These are phyloP conservation scores for Metschnikowia borealis DNA, from an alignment of 805 yeast species.

Conservation along the genomic window DNA sequence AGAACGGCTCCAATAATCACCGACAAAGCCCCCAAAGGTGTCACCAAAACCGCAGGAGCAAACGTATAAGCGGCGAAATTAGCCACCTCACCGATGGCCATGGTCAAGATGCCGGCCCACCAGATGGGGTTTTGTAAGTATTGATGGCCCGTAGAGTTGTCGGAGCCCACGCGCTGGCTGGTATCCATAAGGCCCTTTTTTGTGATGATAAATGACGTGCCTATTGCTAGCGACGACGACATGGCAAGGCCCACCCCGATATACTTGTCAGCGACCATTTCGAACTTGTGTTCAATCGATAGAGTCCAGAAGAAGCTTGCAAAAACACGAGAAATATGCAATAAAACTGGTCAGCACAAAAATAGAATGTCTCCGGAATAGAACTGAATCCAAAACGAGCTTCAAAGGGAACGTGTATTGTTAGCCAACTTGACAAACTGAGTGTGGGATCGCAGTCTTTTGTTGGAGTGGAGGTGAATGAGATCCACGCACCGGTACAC, in stretches of 20 bases:
- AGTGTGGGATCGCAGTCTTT: neutral
- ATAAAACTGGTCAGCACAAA: too few relatives aligned
- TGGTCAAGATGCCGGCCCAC: conserved; percentile 89
- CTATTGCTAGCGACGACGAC: conserved; percentile 83
- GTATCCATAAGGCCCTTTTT: conserved; percentile 80
- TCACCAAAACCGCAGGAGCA: conserved; percentile 90
- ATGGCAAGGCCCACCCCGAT: conserved; percentile 87
- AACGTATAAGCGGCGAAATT: conserved; percentile 93
- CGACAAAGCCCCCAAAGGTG: conserved; percentile 86
- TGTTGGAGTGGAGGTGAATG: neutral
- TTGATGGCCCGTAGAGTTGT: conserved; percentile 64
- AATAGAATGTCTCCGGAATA: neutral
- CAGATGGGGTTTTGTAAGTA: conserved; percentile 82
- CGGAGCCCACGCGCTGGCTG: conserved; percentile 43
- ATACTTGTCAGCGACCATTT: conserved; percentile 72
- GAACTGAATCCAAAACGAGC: too few relatives aligned
- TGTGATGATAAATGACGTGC: conserved; percentile 84
- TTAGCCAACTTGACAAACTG: neutral
- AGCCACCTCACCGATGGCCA: conserved; percentile 90
- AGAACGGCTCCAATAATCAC: conserved; percentile 90
- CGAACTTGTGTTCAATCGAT: neutral
- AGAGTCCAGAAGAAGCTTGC: neutral
- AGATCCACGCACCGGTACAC: conserved; percentile 1
- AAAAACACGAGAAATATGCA: too few relatives aligned
- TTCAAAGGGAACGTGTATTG: neutral